Evolutionary conservation across 331 rosid species (phyloP).

Genomic region (Quercus phellos): DNA sequence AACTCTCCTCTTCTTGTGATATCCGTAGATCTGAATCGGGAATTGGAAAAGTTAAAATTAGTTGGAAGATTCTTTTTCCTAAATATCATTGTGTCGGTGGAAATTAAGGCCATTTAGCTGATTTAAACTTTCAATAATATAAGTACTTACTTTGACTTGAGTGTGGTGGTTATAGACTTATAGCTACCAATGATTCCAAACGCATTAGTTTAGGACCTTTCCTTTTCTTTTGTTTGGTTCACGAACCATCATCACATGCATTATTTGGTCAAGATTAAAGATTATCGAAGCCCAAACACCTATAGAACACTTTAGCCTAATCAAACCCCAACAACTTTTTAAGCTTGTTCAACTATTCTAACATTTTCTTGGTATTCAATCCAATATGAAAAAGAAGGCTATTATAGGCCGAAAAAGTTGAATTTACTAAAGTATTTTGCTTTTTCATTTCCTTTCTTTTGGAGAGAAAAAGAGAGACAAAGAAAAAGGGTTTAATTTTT

Average conservation of each 20-base stretch:
- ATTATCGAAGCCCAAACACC: not conserved
- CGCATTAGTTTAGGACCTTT: not conserved
- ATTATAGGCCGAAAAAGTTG: too few species aligned
- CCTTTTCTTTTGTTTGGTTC: not conserved
- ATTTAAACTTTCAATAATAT: not conserved
- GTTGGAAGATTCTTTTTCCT: not conserved
- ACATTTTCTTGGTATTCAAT: not conserved
- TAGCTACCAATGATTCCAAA: conserved; percentile 8
- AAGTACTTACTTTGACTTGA: not conserved
- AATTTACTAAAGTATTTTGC: not conserved
- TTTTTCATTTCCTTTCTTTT: not conserved
- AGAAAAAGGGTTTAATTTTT: not conserved
- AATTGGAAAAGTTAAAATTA: not conserved
- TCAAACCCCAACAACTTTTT: not conserved
- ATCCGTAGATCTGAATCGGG: not conserved
- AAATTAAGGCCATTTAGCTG: not conserved
- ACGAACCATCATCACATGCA: not conserved
- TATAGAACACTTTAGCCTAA: not conserved
- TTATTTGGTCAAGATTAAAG: not conserved
- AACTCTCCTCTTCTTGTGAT: not conserved
- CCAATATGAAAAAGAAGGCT: not conserved
- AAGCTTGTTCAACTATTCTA: not conserved
- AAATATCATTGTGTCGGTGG: conserved; percentile 12
- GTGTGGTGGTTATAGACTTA: not conserved
- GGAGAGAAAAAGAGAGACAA: not conserved